Conservation (phyloP, 139 green algal species). For the Monoraphidium neglectum region DNA sequence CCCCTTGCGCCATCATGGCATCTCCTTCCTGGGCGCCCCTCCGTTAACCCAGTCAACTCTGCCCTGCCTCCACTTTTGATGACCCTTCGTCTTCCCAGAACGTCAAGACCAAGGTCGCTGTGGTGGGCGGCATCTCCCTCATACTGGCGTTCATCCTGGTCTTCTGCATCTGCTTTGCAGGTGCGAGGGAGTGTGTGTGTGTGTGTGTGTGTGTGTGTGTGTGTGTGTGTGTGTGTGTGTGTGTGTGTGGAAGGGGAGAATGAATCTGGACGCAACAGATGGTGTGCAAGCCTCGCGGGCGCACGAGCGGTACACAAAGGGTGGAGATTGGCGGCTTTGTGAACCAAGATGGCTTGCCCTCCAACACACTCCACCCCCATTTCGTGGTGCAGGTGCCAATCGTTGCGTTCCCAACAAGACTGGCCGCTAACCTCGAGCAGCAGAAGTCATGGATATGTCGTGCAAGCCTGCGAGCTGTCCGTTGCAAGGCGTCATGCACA, state of each 20-base stretch:
- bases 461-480: too few species aligned
- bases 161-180: conserved; percentile 61
- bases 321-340: too few species aligned
- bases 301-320: too few species aligned
- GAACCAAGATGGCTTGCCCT: too few species aligned
- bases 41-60: background rate
- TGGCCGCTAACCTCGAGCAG: too few species aligned
- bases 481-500: too few species aligned
- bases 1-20: background rate
- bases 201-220: too few species aligned
- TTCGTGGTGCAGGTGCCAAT: background rate
- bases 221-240: too few species aligned
- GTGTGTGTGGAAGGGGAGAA: too few species aligned
- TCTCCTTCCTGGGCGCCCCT: background rate
- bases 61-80: background rate
- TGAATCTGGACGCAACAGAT: too few species aligned
- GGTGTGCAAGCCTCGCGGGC: too few species aligned
- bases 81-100: conserved; percentile 68
- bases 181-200: background rate
- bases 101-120: conserved; percentile 78
- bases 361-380: background rate
- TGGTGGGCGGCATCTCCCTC: conserved; percentile 36
- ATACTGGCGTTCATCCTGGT: conserved; percentile 62
- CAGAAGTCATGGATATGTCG: too few species aligned
- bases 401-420: background rate